Base-by-base conservation (phyloP, 805 yeast genomes). In the Candida boidinii region DNA sequence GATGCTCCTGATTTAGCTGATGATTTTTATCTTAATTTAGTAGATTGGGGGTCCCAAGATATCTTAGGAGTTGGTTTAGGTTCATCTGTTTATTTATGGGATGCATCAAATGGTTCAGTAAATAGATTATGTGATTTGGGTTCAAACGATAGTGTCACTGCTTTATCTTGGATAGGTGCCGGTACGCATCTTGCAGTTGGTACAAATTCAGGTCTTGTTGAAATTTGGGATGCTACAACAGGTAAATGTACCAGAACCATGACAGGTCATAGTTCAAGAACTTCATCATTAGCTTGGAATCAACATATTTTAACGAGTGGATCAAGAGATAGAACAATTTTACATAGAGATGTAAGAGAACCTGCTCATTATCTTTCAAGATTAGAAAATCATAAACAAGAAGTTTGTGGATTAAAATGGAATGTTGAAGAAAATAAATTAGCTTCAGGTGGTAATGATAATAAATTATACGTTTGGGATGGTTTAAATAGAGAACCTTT, bases 1-100 rank as follows among this genome's bases (percentile, higher is more conserved):
- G 98, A 90, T 59, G 98, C 98, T 0, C 98, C 97, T 0, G 95
- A 86, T 30, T 63, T 92, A 16, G 86, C 86, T 5, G 97, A 92
- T 53, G 97, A 90, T 53, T 90, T 88, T 51, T 90, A 90, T 53
- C 67, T 87, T 31, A 92, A 92, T 47, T 65, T 92, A 36, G 82
- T 92, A 1, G 97, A 92, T 53, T 90, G 98, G 98, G 95, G 96
- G 0, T 73, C 85, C 17, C 85, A 79, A 37, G 94, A 90, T 54
- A 62, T 83, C 22, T 60, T 92, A 26, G 95, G 90, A 2, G 97
- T 92, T 6, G 97, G 96, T 0, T 63, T 92, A 28, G 94, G 92
- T 0, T 76, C 84, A 30, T 70, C 83, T 29, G 96, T 88, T 1
- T 92, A 92, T 51, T 60, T 90, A 11, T 88, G 97, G 85, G 87